Base-by-base conservation (phyloP, 352 stramenopile species). In the Pythium phragmiticola region DNA sequence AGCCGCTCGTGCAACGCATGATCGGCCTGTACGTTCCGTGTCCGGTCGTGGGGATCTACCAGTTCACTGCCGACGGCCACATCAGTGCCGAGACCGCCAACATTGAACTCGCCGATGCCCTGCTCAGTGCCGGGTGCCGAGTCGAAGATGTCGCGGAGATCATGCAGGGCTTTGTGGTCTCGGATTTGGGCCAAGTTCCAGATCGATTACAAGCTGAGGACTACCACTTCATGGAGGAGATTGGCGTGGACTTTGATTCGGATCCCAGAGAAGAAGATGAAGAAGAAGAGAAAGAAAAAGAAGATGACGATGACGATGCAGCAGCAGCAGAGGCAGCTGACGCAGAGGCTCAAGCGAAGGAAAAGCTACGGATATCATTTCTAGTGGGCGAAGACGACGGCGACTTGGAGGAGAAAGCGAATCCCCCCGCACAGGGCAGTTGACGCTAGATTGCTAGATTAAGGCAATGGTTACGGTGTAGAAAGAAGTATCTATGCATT, bases 361-460 rank as follows among this genome's bases (percentile, higher is more conserved):
- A 70, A 43, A 71, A 71, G 65, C 47, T 71, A 28, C 45, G 65
- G 7, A 71, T 71, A 26, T 71, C 65, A 6, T 71, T 62, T 41
- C 36, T 71, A 9, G 52, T 71, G 0, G 65, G 59, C 28, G 45
- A 71, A 8, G 58, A 49, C 26, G 41, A 60, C n/a, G 65, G 64
- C 28, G 48, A 65, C 2, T 34, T 59, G 7, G 59, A 71, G n/a
- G 58, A 66, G 33, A 67, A 71, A 9, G 65, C 60, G 19, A 67
- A 58, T 33, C 30, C 21, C 16, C 23, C 42, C 5, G 21, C 28
- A 8, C 21, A 62, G 43, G n/a, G 12, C 34, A 62, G 63, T 26
- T 57, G 21, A 57, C 5, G 41, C 21, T 21, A 21, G 0, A 21
- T 21, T 8, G 12, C 21, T 23, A 52, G 17, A 41, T 1, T 7